Conservation (phyloP, 805 yeast genomes). For the Teunomyces atbi region DNA sequence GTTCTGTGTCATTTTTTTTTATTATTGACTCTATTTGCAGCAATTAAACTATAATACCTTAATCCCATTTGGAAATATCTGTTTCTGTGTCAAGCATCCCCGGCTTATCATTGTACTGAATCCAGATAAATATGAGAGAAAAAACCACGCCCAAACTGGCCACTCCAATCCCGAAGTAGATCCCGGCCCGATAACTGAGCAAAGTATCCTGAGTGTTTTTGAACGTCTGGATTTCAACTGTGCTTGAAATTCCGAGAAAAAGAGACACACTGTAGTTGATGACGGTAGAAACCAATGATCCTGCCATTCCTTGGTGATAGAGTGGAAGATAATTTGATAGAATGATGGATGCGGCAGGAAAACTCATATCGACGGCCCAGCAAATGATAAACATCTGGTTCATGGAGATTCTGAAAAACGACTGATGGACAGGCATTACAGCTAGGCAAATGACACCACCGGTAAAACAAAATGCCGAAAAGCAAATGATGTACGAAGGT, state of each 20-base stretch:
- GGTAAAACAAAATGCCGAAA: slow-evolving; percentile 53
- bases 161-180: slow-evolving; percentile 61
- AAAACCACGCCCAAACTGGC: slow-evolving; percentile 46
- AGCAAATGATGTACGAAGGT: slow-evolving; percentile 49
- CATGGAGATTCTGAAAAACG: slow-evolving; percentile 57
- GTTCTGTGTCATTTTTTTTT: no score
- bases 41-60: neutral
- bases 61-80: slow-evolving; percentile 2
- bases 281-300: slow-evolving; percentile 67
- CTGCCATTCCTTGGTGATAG: slow-evolving; percentile 75
- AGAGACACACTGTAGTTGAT: slow-evolving; percentile 69
- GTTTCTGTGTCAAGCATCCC: slow-evolving; percentile 9
- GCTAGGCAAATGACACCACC: slow-evolving; percentile 54
- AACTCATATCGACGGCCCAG: slow-evolving; percentile 78
- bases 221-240: slow-evolving; percentile 46
- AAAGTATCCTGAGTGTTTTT: slow-evolving; percentile 16
- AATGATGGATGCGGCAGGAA: slow-evolving; percentile 70
- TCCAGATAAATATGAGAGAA: slow-evolving; percentile 21
- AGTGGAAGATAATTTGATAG: slow-evolving; percentile 58
- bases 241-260: slow-evolving; percentile 70
- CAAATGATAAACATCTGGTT: slow-evolving; percentile 55
- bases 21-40: neutral
- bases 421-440: slow-evolving; percentile 56
- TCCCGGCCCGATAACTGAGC: slow-evolving; percentile 54
- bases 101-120: slow-evolving; percentile 6